Percentiles rank a stretch among this genome's conserved stretches.
phyloP scores from a whole-genome alignment of 1,139 yeast genomes.

The Scheffersomyces quercinus region DNA sequence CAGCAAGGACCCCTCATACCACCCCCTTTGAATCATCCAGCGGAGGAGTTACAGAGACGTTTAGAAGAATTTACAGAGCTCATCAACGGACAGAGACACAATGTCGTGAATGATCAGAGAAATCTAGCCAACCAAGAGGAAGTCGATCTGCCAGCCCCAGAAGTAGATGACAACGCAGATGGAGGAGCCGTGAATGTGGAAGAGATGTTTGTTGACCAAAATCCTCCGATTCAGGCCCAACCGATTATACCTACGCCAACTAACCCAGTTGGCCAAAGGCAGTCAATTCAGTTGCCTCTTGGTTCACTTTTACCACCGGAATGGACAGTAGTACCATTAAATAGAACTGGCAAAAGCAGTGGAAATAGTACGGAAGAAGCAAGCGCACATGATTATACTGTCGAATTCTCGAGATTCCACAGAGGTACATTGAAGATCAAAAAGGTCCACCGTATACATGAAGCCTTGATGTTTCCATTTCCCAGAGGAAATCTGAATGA shows the following conservation, averaged over 20 bases:
- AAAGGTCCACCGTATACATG: background rate
- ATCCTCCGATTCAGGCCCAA: background rate
- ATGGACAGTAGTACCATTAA: slow-evolving; percentile 9
- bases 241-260: background rate
- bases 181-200: background rate
- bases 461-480: too few relatives aligned
- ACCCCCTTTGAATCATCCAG: slow-evolving; percentile 8
- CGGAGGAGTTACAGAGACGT: slow-evolving; percentile 8
- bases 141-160: slow-evolving; percentile 7
- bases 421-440: slow-evolving; percentile 8
- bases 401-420: slow-evolving; percentile 7
- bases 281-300: background rate
- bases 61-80: slow-evolving; percentile 9
- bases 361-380: background rate
- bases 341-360: slow-evolving; percentile 1
- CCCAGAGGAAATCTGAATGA: too few relatives aligned
- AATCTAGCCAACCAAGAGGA: slow-evolving; percentile 3
- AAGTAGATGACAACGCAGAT: slow-evolving; percentile 4
- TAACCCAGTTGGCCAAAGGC: background rate
- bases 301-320: slow-evolving; percentile 7
- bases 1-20: slow-evolving; percentile 4
- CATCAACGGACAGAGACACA: slow-evolving; percentile 1
- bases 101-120: slow-evolving; percentile 3
- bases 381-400: slow-evolving; percentile 3
- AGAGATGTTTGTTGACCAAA: too few relatives aligned